Evolutionary conservation across 2,329 filamentous ascomycete genomes (phyloP).

Genomic region (Tympanopsis confertula): DNA sequence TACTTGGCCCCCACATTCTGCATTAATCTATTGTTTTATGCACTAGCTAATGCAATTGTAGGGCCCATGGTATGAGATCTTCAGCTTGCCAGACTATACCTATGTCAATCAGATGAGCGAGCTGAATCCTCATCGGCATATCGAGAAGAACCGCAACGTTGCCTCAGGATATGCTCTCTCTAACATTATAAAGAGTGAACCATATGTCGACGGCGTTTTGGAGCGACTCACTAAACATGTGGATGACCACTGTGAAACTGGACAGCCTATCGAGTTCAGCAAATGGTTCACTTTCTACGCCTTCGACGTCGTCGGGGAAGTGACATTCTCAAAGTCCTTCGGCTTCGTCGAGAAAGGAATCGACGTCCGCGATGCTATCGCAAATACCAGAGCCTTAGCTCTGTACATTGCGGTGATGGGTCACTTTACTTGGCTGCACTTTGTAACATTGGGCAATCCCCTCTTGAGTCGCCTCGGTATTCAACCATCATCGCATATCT

Average conservation of each 20-base stretch:
- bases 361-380: slow-evolving; percentile 13
- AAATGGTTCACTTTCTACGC: slow-evolving; percentile 7
- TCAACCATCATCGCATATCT: not conserved
- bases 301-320: slow-evolving; percentile 13
- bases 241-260: no score
- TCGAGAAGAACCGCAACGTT: slow-evolving; percentile 1
- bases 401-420: slow-evolving; percentile 12
- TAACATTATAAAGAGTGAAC: slow-evolving; percentile 2
- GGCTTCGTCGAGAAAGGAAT: slow-evolving; percentile 13
- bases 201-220: no score
- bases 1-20: no score
- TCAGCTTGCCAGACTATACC: slow-evolving; percentile 3
- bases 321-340: slow-evolving; percentile 12
- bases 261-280: slow-evolving; percentile 3
- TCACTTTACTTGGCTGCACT: slow-evolving; percentile 2
- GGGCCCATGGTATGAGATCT: slow-evolving; percentile 4
- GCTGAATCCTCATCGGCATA: slow-evolving; percentile 2
- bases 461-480: slow-evolving; percentile 1
- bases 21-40: no score
- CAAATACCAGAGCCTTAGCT: slow-evolving; percentile 9
- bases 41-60: slow-evolving; percentile 2
- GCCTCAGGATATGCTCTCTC: slow-evolving; percentile 1
- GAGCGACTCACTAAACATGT: no score
- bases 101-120: not conserved
- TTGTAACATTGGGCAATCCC: slow-evolving; percentile 3